These are phyloP conservation scores for Maudiozyma saulgeensis DNA, from an alignment of 805 yeast genomes.

Conservation along the genomic window DNA sequence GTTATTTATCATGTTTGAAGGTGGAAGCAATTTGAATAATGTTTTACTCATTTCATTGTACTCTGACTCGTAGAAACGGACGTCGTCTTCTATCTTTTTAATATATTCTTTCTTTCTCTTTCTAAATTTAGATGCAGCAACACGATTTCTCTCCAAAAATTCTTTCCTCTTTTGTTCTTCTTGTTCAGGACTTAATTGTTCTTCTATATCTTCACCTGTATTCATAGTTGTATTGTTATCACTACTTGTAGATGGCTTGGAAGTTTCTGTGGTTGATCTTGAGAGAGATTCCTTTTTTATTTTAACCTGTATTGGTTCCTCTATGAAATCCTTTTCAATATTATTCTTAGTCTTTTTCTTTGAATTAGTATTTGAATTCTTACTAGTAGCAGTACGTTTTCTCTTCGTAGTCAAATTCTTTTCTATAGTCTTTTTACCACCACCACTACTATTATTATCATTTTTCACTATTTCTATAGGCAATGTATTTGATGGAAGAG, in stretches of 20 bases:
- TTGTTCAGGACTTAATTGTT: constrained; percentile 46
- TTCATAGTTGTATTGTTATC: not conserved
- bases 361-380: not conserved
- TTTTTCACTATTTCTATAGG: not conserved
- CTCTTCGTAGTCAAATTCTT: not conserved
- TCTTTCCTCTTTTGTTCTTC: constrained; percentile 54
- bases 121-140: constrained; percentile 93
- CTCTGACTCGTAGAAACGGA: constrained; percentile 58
- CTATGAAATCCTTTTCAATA: not conserved
- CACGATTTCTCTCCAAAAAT: constrained; percentile 80
- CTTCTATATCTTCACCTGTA: constrained; percentile 11
- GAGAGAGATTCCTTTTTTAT: not conserved
- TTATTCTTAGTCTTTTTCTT: not conserved
- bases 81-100: constrained; percentile 71
- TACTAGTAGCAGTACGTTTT: not conserved
- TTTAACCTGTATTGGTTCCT: not conserved
- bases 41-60: constrained; percentile 39
- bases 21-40: not conserved
- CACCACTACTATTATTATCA: not conserved
- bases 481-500: no score
- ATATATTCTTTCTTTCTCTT: constrained; percentile 87
- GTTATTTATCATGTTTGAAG: not conserved
- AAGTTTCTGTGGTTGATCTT: not conserved
- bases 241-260: not conserved
- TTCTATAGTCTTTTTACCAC: not conserved